Evolutionary conservation across 2,329 filamentous ascomycete species (phyloP), one percentile per base, ranked within the genome.

Genomic region (Ascochyta clinopodiicola): DNA sequence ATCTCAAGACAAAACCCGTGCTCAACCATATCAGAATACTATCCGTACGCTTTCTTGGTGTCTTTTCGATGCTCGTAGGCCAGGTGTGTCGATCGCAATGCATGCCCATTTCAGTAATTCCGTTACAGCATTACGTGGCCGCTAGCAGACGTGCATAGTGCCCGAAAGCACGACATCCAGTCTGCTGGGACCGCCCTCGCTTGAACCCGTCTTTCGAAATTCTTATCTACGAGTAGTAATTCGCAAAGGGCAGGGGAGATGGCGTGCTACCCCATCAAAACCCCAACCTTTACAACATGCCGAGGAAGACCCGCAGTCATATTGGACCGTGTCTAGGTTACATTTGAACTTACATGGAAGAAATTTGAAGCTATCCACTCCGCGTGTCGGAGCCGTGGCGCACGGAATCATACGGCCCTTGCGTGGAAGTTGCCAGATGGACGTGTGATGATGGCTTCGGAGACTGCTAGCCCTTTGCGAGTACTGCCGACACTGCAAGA

Each of bases 261-360:
- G 62, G 51, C 67, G 67, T 70, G 67, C 66, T 70, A 44, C 49
- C 63, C 59, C 60, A 60, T 49, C 60, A 56, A 59, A 62, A 40
- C 27, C 36, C 36, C 46, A 40, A 55, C 52, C 24, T 42, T 40
- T 34, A 36, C 32, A 19, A 35, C 44, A 48, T 39, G 34, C 35
- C 51, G 37, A 44, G 34, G 35, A 52, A 48, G 34, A 21, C 25
- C 44, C 44, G 34, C 34, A 44, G 15, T 27, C 22, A 39, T n/a
- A 25, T 48, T 19, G 10, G 22, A 29, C 25, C 21, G 38, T 38
- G 39, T 8, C 21, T 22, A 21, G 22, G 32, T 51, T 24, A 17
- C 46, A 35, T 42, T 15, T 25, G 29, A 17, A 10, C 24, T 27
- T 44, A 22, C n/a, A 17, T 38, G 22, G 10, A 22, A 24, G 4